Evolutionary conservation across 768 basidiomycete species (phyloP), one percentile per base, ranked within the genome.

Genomic region (Hygrocybe punicea): DNA sequence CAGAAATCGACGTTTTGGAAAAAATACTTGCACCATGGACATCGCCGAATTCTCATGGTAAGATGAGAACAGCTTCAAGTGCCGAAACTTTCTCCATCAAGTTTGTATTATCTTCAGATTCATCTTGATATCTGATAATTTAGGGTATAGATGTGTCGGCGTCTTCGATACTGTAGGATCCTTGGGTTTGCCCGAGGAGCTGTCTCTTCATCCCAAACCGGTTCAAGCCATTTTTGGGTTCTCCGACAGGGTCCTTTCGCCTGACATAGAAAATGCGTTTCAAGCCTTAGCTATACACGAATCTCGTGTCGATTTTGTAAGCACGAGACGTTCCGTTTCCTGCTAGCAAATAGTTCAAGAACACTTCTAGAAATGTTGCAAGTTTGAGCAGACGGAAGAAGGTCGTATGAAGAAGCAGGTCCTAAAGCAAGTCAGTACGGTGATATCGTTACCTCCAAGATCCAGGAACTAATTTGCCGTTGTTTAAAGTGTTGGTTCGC

Each of bases 161-260:
- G 86, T 90, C 17, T 90, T 85, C 63, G 88, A 90, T 63, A 90
- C 88, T 5, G 88, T 89, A n/a, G 86, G 86, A 13, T 79, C 86
- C 10, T 67, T 87, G 25, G 87, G 87, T 9, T 69, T 90, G 14
- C 88, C 88, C 1, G 84, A 84, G 62, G 87, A 88, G 62, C 63
- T 89, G 14, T 76, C 77, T 2, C 68, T 76, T 44, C 69, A 72
- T 16, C 76, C 76, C 10, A 68, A 76, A 14, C 78, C 76, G 55
- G 67, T 77, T 13, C 75, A 70, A 53, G 77, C 75, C 4, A 69
- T 87, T 3, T 89, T 87, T 61, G 88, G 88, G 19, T 88, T 89
- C 65, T 78, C 76, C 10, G 84, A 88, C 62, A 75, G 71, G 10
- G 58, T 70, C 16, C 72, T 90, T 10, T 87, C 87, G 34, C 73